Evolutionary conservation across 2,329 filamentous ascomycete species (phyloP).

Genomic region (Talaromyces sp.): DNA sequence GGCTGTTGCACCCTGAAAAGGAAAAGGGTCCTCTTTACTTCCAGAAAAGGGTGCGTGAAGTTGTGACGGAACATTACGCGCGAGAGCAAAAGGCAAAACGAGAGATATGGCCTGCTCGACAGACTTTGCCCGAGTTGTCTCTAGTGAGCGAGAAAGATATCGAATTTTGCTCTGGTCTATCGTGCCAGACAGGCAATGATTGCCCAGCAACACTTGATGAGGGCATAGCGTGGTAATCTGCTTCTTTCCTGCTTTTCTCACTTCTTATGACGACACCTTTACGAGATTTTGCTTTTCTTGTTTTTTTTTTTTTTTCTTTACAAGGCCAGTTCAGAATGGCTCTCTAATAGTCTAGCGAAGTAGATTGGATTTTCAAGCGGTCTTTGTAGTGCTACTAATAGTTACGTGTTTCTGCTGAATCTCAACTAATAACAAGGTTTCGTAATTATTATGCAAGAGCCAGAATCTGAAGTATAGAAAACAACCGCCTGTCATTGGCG

Average conservation of each 20-base stretch:
- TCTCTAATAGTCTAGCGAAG: not conserved
- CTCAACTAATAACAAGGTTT: not conserved
- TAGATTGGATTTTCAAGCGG: not conserved
- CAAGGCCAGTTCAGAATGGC: not conserved
- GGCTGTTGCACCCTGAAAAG: conserved; percentile 54
- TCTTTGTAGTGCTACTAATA: not conserved
- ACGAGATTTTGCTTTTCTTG: not conserved
- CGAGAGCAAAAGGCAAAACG: conserved; percentile 40
- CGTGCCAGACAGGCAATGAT: conserved; percentile 11
- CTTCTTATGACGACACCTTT: not conserved
- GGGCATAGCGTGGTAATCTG: conserved; percentile 2
- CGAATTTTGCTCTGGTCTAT: conserved; percentile 24
- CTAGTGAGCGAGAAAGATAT: conserved; percentile 24
- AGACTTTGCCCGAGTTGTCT: conserved; percentile 23
- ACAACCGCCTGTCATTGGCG: not conserved
- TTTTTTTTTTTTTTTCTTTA: not conserved
- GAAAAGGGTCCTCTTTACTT: conserved; percentile 55
- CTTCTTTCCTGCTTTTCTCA: not conserved
- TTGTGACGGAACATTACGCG: conserved; percentile 42
- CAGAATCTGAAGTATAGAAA: not conserved
- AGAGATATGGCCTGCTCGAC: conserved; percentile 51
- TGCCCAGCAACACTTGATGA: conserved; percentile 11
- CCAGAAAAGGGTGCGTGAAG: conserved; percentile 47
- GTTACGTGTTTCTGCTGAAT: too few relatives aligned
- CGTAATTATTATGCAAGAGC: not conserved